Evolutionary conservation across 2,329 filamentous ascomycete species (phyloP), one percentile per base, ranked within the genome.

Genomic region (Ilyonectria destructans): DNA sequence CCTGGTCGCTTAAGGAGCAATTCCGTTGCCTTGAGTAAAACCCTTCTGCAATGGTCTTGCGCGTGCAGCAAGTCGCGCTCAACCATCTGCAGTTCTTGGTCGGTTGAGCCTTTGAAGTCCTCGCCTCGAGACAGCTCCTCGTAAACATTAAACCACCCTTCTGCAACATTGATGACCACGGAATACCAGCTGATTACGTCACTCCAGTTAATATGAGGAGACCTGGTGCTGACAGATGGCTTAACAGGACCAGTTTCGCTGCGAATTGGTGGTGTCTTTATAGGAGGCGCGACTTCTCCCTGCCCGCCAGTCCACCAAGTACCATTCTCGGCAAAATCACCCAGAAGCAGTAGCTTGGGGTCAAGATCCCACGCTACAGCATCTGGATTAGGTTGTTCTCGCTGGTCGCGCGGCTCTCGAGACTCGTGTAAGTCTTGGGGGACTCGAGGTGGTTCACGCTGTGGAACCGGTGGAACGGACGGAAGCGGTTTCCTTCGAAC

Each of bases 281-380:
- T 70, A 10, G 70, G 58, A 23, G 58, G 60, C 29, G 65, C 37
- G 40, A 48, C 52, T 21, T 83, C 80, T 40, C 85, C 79, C 75
- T 87, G 84, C 56, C 86, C 86, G 2, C 91, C 92, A 54, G 91
- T 91, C 93, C 93, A 96, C 93, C 93, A 96, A 8, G 88, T 89
- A 2, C 92, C 93, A 76, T 96, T 96, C 77, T 96, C 93, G 1
- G 91, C 92, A 71, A 95, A 86, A 74, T 95, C 89, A 2, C 93
- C 93, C 2, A 95, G 80, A 7, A 95, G 83, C 21, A 96, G 82
- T 6, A 92, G 87, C 76, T 95, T 96, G 1, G 92, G 89, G 77
- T 96, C 93, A 21, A 95, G 81, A 57, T 93, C 91, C 61, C 73
- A 75, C 19, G 73, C 60, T 35, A 67, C 45, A 23, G 73, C 70